Base-by-base conservation (phyloP, 1,139 yeast genomes). In the Blastobotrys illinoisensis region DNA sequence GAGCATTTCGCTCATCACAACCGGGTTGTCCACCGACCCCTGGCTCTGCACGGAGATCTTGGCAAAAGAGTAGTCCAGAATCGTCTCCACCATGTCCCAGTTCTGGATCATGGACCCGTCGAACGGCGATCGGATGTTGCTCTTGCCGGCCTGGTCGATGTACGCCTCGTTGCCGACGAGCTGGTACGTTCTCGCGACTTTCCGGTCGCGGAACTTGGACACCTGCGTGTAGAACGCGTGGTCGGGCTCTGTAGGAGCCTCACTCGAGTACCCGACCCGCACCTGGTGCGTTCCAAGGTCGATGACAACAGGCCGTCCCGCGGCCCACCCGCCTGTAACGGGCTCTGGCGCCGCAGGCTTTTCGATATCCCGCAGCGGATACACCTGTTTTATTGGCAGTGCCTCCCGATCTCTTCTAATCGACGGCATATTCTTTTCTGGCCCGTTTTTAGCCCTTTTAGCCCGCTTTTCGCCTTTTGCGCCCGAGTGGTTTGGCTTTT, bases 11-110 rank as follows among this genome's bases (percentile, higher is more conserved):
- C 86, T 85, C 77, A 93, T 74, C n/a, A 91, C 77, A 0, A 93
- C 69, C 1, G 98, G 98, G 63, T 88, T 89, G 53, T 84, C 80
- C 9, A 90, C 81, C 0, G 75, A 64, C 0, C 84, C 83, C 28
- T 66, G 61, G 13, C 88, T 78, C 18, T 71, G 67, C 2, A 88
- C 95, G 2, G 61, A 56, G 52, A 93, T 67, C 68, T 88, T 95
- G 56, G 83, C 80, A 67, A 93, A 86, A 0, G 93, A 77, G 66
- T 90, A 93, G 67, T 93, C 98, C 54, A 95, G 69, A 54, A 93
- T 80, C 54, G 78, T 79, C 67, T 95, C 99, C 7, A 86, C 79
- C 56, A 85, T 81, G 57, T 95, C 99, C 98, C 99, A 95, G 68
- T 91, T 93, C 26, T 95, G 84, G 43, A 93, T 75, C 62, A 89